phyloP scores from a whole-genome alignment of 441 rosid species.

The Daphne laureola region DNA sequence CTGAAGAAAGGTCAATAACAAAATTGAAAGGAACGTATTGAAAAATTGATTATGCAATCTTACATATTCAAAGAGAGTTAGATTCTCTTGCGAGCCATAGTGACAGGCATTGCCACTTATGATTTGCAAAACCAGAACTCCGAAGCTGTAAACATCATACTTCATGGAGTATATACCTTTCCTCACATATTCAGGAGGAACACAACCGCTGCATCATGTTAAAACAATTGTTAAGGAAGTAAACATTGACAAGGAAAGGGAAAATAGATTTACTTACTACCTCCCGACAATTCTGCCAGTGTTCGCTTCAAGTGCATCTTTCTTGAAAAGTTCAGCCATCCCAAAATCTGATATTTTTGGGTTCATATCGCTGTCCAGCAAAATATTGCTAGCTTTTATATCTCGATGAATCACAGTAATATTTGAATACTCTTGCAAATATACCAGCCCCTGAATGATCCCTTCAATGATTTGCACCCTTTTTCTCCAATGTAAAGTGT shows the following conservation, averaged over 20 bases:
- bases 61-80: conserved; percentile 19
- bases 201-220: conserved; percentile 21
- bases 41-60: not conserved
- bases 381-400: conserved; percentile 26
- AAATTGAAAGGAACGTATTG: not conserved
- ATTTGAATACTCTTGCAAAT: conserved; percentile 37
- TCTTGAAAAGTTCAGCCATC: conserved; percentile 25
- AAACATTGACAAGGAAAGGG: too few relatives aligned
- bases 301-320: conserved; percentile 22
- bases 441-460: conserved; percentile 31
- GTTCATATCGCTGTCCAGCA: conserved; percentile 26
- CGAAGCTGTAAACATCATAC: conserved; percentile 28
- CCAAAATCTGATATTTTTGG: conserved; percentile 34
- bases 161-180: conserved; percentile 23
- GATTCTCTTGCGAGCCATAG: conserved; percentile 9
- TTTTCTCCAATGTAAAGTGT: conserved; percentile 25
- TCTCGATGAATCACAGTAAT: conserved; percentile 28
- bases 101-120: conserved; percentile 20
- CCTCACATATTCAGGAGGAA: conserved; percentile 27
- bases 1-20: too few relatives aligned
- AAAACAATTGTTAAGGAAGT: not conserved
- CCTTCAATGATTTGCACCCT: conserved; percentile 28
- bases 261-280: conserved; percentile 17
- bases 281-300: conserved; percentile 24
- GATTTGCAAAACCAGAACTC: conserved; percentile 25